Conservation (phyloP, 1,284 basidiomycete species). For the Apiotrichum mycotoxinovorans region DNA sequence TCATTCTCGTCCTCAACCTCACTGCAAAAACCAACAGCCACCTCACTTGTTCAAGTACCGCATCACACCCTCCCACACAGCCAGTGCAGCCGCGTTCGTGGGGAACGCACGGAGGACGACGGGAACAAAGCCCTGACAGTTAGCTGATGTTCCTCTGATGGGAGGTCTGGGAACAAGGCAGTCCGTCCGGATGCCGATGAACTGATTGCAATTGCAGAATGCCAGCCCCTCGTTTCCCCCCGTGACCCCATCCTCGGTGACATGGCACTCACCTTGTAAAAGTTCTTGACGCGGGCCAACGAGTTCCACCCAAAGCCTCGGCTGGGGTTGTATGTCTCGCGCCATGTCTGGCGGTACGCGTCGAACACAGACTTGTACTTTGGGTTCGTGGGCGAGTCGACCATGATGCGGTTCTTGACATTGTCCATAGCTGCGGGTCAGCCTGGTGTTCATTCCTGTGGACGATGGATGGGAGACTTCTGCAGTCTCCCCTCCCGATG, state of each 20-base stretch:
- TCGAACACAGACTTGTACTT: slow-evolving; percentile 39
- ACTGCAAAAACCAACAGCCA: too few species aligned
- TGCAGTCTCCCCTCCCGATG: not conserved
- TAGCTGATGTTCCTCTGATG: too few species aligned
- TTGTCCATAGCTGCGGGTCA: slow-evolving; percentile 40
- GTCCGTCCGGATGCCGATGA: too few species aligned
- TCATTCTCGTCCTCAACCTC: not conserved
- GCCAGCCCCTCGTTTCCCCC: too few species aligned
- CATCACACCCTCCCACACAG: slow-evolving; percentile 50
- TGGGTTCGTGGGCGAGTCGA: slow-evolving; percentile 43
- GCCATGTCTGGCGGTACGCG: slow-evolving; percentile 42
- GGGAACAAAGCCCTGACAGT: slow-evolving; percentile 44
- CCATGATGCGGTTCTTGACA: slow-evolving; percentile 50
- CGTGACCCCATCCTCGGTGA: too few species aligned
- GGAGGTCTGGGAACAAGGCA: too few species aligned
- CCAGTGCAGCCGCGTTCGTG: slow-evolving; percentile 48
- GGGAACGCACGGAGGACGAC: slow-evolving; percentile 49
- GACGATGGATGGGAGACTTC: not conserved
- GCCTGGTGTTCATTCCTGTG: not conserved
- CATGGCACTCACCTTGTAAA: slow-evolving; percentile 43
- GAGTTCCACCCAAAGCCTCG: slow-evolving; percentile 36
- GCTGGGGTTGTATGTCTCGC: slow-evolving; percentile 33
- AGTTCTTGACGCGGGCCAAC: slow-evolving; percentile 39
- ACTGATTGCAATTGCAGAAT: too few species aligned
- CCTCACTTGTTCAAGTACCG: slow-evolving; percentile 11